These are phyloP conservation scores for Globisporangium irregulare DNA, from an alignment of 352 stramenopile genomes.

Conservation along the genomic window DNA sequence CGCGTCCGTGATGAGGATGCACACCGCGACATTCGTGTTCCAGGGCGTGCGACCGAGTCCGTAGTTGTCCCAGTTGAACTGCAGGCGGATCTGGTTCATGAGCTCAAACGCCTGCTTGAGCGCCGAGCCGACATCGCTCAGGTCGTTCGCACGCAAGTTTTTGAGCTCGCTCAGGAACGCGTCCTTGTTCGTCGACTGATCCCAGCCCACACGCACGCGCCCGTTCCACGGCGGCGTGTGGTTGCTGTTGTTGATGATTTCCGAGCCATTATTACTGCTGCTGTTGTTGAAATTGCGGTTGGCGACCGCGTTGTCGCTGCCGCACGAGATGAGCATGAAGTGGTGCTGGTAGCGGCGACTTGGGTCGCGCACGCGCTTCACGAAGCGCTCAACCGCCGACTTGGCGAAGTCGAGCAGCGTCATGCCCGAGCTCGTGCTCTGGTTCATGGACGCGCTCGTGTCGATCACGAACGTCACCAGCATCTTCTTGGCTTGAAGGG, in stretches of 20 bases:
- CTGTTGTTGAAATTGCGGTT: slow-evolving; percentile 13
- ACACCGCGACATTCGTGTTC: slow-evolving; percentile 85
- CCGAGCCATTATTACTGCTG: slow-evolving; percentile 5
- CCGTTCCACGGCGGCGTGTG: slow-evolving; percentile 37
- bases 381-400: slow-evolving; percentile 84
- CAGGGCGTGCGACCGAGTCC: slow-evolving; percentile 67
- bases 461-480: slow-evolving; percentile 90
- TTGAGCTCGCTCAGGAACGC: slow-evolving; percentile 80
- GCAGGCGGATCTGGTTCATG: slow-evolving; percentile 87
- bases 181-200: slow-evolving; percentile 85
- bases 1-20: slow-evolving; percentile 81
- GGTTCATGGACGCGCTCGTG: slow-evolving; percentile 89
- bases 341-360: slow-evolving; percentile 84
- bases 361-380: slow-evolving; percentile 82
- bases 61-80: slow-evolving; percentile 90
- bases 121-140: slow-evolving; percentile 73
- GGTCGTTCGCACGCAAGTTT: slow-evolving; percentile 72
- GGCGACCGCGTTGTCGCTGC: slow-evolving; percentile 33
- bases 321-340: slow-evolving; percentile 87
- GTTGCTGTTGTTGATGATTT: neutral
- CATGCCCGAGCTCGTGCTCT: slow-evolving; percentile 87
- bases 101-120: slow-evolving; percentile 83
- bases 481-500: slow-evolving; percentile 33
- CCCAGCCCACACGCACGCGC: slow-evolving; percentile 81
- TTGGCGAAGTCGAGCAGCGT: slow-evolving; percentile 88